A percentile compares a stretch with the other conserved stretches of the same genome.
Conservation (phyloP, 352 stramenopile genomes). For the Pythium utonaiense region DNA sequence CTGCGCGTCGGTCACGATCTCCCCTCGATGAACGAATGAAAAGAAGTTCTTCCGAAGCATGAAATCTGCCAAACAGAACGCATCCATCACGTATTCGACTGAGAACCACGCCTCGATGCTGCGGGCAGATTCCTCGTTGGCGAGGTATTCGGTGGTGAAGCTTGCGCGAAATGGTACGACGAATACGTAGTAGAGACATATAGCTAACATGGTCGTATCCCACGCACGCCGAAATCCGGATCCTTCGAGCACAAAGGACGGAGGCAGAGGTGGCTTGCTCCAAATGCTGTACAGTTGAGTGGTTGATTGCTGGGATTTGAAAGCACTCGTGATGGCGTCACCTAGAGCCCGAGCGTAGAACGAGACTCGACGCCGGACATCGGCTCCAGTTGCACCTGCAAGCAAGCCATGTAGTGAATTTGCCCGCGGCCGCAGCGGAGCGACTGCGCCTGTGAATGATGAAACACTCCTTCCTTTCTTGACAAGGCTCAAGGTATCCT, state of each 20-base stretch:
- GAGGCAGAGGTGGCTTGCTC: conserved; percentile 23
- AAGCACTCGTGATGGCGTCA: not conserved
- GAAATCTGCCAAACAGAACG: conserved; percentile 31
- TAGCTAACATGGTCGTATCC: conserved; percentile 27
- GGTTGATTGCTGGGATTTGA: conserved; percentile 7
- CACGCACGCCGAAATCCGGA: conserved; percentile 26
- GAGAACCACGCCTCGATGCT: conserved; percentile 29
- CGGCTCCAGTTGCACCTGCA: not conserved
- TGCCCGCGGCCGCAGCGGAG: not conserved
- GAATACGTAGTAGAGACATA: conserved; percentile 33
- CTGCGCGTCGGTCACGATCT: conserved; percentile 27
- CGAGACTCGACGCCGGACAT: conserved; percentile 4
- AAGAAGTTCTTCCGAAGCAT: conserved; percentile 31
- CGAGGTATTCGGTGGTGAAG: conserved; percentile 30
- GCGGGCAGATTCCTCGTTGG: not conserved
- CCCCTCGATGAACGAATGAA: conserved; percentile 30
- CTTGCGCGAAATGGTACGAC: conserved; percentile 32
- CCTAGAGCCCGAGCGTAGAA: not conserved
- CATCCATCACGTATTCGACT: conserved; percentile 36
- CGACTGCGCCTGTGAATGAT: not conserved
- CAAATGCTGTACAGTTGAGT: conserved; percentile 25
- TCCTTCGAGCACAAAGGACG: conserved; percentile 26
- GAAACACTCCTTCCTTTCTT: conserved; percentile 3
- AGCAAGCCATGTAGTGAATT: conserved; percentile 2
- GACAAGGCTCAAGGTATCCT: not conserved